Base-by-base conservation (phyloP, 768 basidiomycete species). In the Boletales sp. region DNA sequence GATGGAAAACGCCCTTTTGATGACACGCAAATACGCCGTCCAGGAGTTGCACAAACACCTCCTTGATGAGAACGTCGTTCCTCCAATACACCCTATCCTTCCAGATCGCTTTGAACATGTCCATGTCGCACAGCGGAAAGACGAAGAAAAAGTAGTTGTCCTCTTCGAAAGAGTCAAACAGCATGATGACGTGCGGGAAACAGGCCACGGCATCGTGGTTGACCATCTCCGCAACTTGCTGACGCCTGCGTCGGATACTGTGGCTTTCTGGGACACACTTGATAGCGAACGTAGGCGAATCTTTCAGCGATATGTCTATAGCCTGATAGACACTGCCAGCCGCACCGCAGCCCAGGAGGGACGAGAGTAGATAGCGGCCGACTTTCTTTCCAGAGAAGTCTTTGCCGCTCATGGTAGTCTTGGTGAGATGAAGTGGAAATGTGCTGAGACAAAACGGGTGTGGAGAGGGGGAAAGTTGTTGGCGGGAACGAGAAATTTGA, bases 241-340 rank as follows among this genome's bases (percentile, higher is more conserved):
- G 82, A 42, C 72, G 60, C 31, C 76, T 77, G 52, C 82, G 77
- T 43, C 74, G 70, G 40, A 78, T 74, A 48, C 76, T 65, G 21
- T 70, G 72, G 7, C 74, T 72, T 54, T 78, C 77, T 56, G 75
- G 73, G 31, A 90, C 71, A 62, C 87, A 90, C 68, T 93, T 93
- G 68, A 92, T 79, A 35, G 89, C 87, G 53, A 79, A 82, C 59
- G 72, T 75, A 45, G 65, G 54, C 36, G 73, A 65, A 21, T 58
- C 60, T 29, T 68, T 61, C 44, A 71, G 72, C 30, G 65, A 62
- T 29, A 68, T 61, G 60, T 88, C 84, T 43, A 83, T 65, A 31
- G 86, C 89, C 54, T 76, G 78, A 69, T 92, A 90, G 57, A 92
- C 87, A 45, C 80, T 81, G 43, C 89, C 89, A 51, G 85, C 87